A percentile compares a stretch with the other conserved stretches of the same genome.
These are phyloP conservation scores for Fusarium sp. DNA, from an alignment of 2,329 filamentous ascomycete genomes.

Conservation along the genomic window DNA sequence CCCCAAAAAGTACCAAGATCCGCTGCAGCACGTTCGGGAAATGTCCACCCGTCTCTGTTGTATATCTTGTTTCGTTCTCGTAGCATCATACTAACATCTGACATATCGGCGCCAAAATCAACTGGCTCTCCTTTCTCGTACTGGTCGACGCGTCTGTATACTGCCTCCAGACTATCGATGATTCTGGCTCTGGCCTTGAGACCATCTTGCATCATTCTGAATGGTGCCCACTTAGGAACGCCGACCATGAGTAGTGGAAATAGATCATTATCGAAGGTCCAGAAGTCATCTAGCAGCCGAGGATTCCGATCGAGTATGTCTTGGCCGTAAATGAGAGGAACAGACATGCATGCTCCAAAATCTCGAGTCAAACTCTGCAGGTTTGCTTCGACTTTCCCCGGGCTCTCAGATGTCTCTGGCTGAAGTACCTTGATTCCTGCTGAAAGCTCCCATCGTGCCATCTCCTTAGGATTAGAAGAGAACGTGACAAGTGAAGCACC, in stretches of 20 bases:
- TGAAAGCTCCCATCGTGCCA: constrained; percentile 36
- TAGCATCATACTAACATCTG: constrained; percentile 19
- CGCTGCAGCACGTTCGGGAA: constrained; percentile 12
- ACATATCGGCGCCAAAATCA: constrained; percentile 27
- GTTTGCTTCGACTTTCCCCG: constrained; percentile 10
- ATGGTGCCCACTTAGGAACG: constrained; percentile 32
- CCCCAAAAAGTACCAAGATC: constrained; percentile 34
- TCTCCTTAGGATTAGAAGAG: not conserved
- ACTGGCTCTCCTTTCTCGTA: constrained; percentile 13
- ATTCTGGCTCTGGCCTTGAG: constrained; percentile 28
- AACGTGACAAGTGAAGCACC: constrained; percentile 30
- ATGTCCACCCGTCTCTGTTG: constrained; percentile 14
- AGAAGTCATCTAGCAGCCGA: constrained; percentile 31
- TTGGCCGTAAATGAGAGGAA: constrained; percentile 37
- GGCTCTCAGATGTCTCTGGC: not conserved
- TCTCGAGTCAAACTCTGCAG: constrained; percentile 27
- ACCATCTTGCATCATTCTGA: constrained; percentile 30
- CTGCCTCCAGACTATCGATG: constrained; percentile 1
- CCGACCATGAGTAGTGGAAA: constrained; percentile 37
- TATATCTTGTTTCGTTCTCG: constrained; percentile 32
- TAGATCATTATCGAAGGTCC: constrained; percentile 38
- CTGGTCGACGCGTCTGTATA: constrained; percentile 14
- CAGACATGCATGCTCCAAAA: constrained; percentile 38
- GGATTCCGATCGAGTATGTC: constrained; percentile 31
- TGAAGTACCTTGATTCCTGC: constrained; percentile 6